phyloP scores from a whole-genome alignment of 805 yeast genomes.

The Tetrapisispora arboricola region DNA sequence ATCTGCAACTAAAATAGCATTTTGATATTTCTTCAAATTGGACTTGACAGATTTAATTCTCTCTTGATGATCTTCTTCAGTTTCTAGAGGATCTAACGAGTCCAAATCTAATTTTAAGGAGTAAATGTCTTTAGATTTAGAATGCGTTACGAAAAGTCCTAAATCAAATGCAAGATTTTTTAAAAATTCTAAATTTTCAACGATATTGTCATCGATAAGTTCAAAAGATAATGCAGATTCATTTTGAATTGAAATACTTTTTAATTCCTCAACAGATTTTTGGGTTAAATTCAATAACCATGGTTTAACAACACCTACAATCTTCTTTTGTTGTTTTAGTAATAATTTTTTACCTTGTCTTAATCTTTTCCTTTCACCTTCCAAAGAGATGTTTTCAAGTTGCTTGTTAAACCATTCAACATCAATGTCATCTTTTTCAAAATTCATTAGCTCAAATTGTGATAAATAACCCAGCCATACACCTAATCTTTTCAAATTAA shows the following conservation, averaged over 20 bases:
- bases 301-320: conserved; percentile 48
- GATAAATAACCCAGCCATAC: conserved; percentile 69
- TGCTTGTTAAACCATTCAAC: conserved; percentile 86
- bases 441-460: conserved; percentile 73
- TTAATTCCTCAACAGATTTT: not conserved
- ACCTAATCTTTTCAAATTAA: conserved; percentile 62
- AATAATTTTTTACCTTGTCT: conserved; percentile 55
- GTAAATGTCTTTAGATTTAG: conserved; percentile 45
- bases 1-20: conserved; percentile 49
- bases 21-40: conserved; percentile 53
- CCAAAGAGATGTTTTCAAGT: conserved; percentile 59
- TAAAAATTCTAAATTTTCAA: conserved; percentile 46
- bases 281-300: conserved; percentile 28
- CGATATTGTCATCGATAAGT: conserved; percentile 29
- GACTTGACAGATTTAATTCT: conserved; percentile 43
- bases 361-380: conserved; percentile 60
- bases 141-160: conserved; percentile 57
- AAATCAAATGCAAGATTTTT: conserved; percentile 55
- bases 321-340: conserved; percentile 62
- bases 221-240: conserved; percentile 4
- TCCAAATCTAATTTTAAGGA: conserved; percentile 59
- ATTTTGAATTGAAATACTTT: not conserved
- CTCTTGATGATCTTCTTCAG: conserved; percentile 51
- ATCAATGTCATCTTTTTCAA: conserved; percentile 75
- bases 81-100: conserved; percentile 59